phyloP scores from a whole-genome alignment of 2,329 filamentous ascomycete genomes.

The Cladophialophora chaetospira region DNA sequence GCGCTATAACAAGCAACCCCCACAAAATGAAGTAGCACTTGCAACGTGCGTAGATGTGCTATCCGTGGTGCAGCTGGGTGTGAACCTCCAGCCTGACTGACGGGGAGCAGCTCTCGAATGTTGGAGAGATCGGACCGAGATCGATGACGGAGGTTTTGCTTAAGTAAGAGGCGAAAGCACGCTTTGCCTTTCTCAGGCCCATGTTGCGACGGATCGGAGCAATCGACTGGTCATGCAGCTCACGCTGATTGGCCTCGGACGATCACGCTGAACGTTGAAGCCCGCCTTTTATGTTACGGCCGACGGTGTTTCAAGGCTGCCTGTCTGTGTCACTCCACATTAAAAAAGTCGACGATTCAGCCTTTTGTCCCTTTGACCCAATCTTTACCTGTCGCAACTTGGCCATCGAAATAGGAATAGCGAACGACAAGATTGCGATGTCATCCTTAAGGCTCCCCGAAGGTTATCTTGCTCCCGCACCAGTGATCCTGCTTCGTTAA shows the following conservation, averaged over 20 bases:
- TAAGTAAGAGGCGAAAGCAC: neutral
- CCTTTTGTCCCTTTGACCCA: neutral
- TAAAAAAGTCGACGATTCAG: neutral
- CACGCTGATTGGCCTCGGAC: constrained; percentile 1
- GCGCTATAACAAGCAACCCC: too few species aligned
- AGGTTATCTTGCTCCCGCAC: neutral
- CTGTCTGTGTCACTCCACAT: neutral
- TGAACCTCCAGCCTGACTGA: too few species aligned
- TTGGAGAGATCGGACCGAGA: too few species aligned
- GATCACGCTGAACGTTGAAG: neutral
- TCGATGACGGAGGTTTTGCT: neutral
- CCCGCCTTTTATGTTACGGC: neutral
- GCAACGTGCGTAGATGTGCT: too few species aligned
- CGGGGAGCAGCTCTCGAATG: too few species aligned
- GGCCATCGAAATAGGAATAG: neutral
- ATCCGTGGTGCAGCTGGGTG: too few species aligned
- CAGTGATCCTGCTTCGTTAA: neutral
- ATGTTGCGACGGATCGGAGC: neutral
- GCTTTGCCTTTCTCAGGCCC: neutral
- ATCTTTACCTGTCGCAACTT: neutral
- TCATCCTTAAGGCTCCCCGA: neutral
- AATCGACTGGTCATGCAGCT: too few species aligned
- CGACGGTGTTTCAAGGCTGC: neutral
- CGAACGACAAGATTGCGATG: neutral
- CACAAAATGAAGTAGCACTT: too few species aligned